Conservation (phyloP, 2,329 filamentous ascomycete genomes). For the Chaetoscypha palmicola region DNA sequence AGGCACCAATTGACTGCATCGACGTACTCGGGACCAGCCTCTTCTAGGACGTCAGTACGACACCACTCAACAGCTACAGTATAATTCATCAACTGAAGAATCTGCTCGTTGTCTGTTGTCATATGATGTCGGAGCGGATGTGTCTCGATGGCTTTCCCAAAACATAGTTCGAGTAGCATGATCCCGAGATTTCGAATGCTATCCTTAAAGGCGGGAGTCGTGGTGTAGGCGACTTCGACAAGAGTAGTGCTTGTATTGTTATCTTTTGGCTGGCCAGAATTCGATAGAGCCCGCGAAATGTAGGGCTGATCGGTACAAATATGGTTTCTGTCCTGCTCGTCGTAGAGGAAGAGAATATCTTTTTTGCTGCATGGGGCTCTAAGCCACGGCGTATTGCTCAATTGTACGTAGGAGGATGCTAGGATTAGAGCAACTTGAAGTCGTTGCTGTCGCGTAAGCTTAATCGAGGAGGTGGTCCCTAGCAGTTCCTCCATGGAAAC, state of each 20-base stretch:
- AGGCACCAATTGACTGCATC: conserved; percentile 16
- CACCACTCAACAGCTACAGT: conserved; percentile 9
- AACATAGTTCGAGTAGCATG: conserved; percentile 16
- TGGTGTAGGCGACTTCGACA: background rate
- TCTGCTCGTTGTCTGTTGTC: background rate
- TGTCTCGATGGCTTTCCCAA: conserved; percentile 12
- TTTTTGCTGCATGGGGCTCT: conserved; percentile 13
- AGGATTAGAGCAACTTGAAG: conserved; percentile 13
- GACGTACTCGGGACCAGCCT: conserved; percentile 11
- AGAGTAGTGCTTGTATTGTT: background rate
- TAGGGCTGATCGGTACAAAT: conserved; percentile 14
- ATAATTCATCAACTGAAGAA: conserved; percentile 4
- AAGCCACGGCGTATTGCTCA: conserved; percentile 14
- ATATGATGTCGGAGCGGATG: conserved; percentile 6
- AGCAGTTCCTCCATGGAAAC: conserved; percentile 11
- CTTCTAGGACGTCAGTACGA: conserved; percentile 9
- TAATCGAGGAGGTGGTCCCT: conserved; percentile 4
- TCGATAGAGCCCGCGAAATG: conserved; percentile 11
- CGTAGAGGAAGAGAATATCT: conserved; percentile 14
- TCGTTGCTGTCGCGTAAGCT: conserved; percentile 9
- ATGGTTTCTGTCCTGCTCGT: conserved; percentile 5
- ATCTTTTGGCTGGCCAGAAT: background rate
- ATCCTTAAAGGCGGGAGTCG: conserved; percentile 7
- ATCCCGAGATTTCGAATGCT: conserved; percentile 16
- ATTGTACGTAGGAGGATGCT: conserved; percentile 14